A percentile compares a stretch with the other conserved stretches of the same genome.
Evolutionary conservation across 345 rosid species (phyloP).

Genomic region (Trapa bicornis): DNA sequence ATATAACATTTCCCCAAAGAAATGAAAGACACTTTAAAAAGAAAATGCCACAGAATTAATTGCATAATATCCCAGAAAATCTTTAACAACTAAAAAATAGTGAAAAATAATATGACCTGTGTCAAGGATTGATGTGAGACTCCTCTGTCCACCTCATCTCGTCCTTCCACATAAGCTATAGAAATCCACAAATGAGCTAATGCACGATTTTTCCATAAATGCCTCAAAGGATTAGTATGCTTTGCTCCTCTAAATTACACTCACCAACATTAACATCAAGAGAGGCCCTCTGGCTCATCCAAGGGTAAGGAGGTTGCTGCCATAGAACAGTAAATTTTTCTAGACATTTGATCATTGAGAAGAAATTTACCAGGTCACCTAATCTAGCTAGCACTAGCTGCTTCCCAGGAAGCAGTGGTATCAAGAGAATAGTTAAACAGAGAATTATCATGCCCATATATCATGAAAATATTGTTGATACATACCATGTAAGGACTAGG

Average conservation of each 20-base stretch:
- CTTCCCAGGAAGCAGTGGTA: not conserved
- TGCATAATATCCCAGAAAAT: not conserved
- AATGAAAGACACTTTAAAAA: not conserved
- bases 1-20: not conserved
- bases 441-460: not conserved
- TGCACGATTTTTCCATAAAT: slow-evolving; percentile 6
- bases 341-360: not conserved
- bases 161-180: slow-evolving; percentile 87
- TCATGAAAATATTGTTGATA: not conserved
- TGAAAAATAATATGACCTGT: slow-evolving; percentile 33
- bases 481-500: slow-evolving; percentile 78
- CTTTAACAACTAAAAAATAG: not conserved
- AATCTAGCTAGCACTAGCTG: not conserved
- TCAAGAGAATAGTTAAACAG: not conserved
- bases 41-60: no score
- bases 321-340: slow-evolving; percentile 5
- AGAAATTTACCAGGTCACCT: not conserved
- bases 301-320: slow-evolving; percentile 88
- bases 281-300: slow-evolving; percentile 66
- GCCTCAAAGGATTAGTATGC: slow-evolving; percentile 7
- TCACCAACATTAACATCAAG: slow-evolving; percentile 95
- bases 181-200: slow-evolving; percentile 1
- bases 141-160: slow-evolving; percentile 79
- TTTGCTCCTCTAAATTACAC: slow-evolving; percentile 19
- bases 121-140: slow-evolving; percentile 59